A percentile compares a stretch with the other conserved stretches of the same genome.
Evolutionary conservation across 169 alveolate species (phyloP).

Genomic region (Theileria sp.): DNA sequence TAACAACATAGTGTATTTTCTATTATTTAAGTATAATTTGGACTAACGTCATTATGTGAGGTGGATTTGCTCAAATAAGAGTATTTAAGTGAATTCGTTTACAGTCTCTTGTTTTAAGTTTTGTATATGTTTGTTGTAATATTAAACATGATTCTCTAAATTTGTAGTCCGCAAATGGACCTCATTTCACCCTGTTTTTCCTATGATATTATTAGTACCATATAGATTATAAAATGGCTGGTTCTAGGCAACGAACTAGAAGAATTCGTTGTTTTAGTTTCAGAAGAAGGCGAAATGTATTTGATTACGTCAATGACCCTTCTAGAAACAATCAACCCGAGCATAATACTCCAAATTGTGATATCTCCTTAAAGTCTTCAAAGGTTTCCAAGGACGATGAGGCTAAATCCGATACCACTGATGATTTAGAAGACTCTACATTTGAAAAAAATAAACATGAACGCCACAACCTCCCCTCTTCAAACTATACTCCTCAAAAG

Average conservation of each 20-base stretch:
- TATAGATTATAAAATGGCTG: conserved; percentile 4
- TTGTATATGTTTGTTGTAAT: background rate
- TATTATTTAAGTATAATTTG: background rate
- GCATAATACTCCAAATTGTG: background rate
- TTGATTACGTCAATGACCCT: conserved; percentile 25
- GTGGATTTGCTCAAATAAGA: background rate
- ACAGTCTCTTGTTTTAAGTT: background rate
- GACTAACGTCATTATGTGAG: background rate
- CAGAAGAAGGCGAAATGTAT: conserved; percentile 20
- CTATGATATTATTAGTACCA: background rate
- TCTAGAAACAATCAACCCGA: background rate
- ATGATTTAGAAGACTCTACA: background rate
- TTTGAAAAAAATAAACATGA: conserved; percentile 1
- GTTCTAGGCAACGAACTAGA: background rate
- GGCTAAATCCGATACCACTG: background rate
- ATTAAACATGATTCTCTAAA: background rate
- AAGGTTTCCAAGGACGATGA: background rate
- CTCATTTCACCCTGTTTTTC: background rate
- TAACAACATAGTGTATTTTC: too few species aligned
- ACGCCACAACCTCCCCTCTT: background rate
- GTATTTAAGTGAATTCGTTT: background rate
- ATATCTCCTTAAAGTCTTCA: background rate
- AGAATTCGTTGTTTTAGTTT: conserved; percentile 24
- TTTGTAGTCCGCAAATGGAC: background rate
- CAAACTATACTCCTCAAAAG: conserved; percentile 6